phyloP scores from a whole-genome alignment of 2,329 filamentous ascomycete species.

The Dactylellina parvicollis region DNA sequence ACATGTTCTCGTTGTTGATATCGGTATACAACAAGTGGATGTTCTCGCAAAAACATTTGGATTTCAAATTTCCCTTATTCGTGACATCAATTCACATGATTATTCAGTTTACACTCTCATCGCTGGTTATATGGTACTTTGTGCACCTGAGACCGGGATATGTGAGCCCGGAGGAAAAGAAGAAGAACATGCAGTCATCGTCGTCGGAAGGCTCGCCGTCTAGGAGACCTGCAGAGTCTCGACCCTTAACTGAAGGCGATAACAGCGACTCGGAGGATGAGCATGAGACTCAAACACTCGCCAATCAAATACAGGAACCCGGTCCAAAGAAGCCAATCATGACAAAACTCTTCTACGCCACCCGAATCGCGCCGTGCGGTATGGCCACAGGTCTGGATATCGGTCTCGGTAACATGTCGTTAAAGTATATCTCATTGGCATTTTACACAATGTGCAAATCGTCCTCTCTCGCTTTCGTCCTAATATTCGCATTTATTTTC shows the following conservation, averaged over 20 bases:
- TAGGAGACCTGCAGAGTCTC: conserved; percentile 67
- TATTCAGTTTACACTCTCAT: conserved; percentile 86
- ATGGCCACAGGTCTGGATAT: conserved; percentile 94
- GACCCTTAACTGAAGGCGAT: conserved; percentile 21
- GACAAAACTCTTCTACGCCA: conserved; percentile 90
- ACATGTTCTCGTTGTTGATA: conserved; percentile 89
- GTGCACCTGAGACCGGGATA: conserved; percentile 79
- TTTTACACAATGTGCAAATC: conserved; percentile 98
- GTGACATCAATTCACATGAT: conserved; percentile 95
- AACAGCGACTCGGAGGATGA: conserved; percentile 52
- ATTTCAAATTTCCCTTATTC: conserved; percentile 95
- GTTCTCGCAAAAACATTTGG: conserved; percentile 84
- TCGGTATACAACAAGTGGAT: conserved; percentile 99
- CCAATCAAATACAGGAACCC: conserved; percentile 55
- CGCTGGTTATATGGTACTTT: conserved; percentile 79
- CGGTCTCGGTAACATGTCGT: conserved; percentile 90
- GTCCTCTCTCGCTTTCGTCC: conserved; percentile 91
- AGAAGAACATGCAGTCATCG: conserved; percentile 62
- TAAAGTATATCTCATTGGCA: conserved; percentile 95
- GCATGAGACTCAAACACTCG: conserved; percentile 51
- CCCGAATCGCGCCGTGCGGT: conserved; percentile 89
- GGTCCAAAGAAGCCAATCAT: conserved; percentile 67
- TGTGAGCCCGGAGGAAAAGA: conserved; percentile 55
- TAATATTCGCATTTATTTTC: conserved; percentile 94
- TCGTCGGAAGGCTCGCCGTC: conserved; percentile 66